These are phyloP conservation scores for Candida sp. DNA, from an alignment of 1,139 yeast genomes.

Conservation along the genomic window DNA sequence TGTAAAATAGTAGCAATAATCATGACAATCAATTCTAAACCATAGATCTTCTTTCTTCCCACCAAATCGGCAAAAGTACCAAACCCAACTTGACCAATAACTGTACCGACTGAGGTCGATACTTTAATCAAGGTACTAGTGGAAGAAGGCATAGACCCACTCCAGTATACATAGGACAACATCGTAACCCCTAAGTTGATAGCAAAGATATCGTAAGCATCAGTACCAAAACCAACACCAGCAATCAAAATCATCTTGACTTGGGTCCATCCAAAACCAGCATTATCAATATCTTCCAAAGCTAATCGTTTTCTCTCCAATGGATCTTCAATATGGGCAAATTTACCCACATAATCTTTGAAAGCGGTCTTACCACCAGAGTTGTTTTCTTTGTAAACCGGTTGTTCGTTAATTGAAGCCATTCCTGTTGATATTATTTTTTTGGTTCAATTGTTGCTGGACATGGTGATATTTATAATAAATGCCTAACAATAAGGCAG, in stretches of 20 bases:
- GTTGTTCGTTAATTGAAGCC: slow-evolving; percentile 3
- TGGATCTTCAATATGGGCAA: slow-evolving; percentile 83
- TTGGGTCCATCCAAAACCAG: slow-evolving; percentile 86
- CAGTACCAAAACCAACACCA: slow-evolving; percentile 93
- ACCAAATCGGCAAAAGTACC: slow-evolving; percentile 81
- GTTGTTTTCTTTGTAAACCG: slow-evolving; percentile 4
- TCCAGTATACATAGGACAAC: slow-evolving; percentile 76
- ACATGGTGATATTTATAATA: too few species aligned
- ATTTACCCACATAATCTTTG: slow-evolving; percentile 81
- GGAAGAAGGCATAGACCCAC: slow-evolving; percentile 55
- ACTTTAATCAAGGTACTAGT: slow-evolving; percentile 76
- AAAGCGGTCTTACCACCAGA: slow-evolving; percentile 86
- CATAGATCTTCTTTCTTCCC: slow-evolving; percentile 88
- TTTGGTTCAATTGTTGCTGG: too few species aligned
- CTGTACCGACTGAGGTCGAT: slow-evolving; percentile 92
- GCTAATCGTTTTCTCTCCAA: slow-evolving; percentile 89
- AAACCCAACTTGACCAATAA: slow-evolving; percentile 84
- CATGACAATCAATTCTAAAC: slow-evolving; percentile 82
- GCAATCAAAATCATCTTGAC: slow-evolving; percentile 84
- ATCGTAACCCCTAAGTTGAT: slow-evolving; percentile 77
- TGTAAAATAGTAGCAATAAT: slow-evolving; percentile 77
- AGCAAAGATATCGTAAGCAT: slow-evolving; percentile 89
- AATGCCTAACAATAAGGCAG: too few species aligned
- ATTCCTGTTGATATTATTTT: background rate
- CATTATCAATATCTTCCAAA: slow-evolving; percentile 81